These are phyloP conservation scores for Fomitopsis serialis DNA, from an alignment of 768 basidiomycete genomes.

Conservation along the genomic window DNA sequence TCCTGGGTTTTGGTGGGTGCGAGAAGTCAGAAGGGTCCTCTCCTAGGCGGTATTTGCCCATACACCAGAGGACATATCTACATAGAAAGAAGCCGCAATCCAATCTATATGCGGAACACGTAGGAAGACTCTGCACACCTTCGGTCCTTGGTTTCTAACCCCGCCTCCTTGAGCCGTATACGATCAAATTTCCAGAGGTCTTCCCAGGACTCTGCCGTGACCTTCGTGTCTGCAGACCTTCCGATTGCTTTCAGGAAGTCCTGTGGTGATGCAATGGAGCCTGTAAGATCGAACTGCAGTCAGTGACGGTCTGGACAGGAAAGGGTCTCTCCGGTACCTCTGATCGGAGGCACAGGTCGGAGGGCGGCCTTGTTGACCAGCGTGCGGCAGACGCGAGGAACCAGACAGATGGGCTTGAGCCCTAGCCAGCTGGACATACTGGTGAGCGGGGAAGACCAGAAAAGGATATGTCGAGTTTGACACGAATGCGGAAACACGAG, in stretches of 20 bases:
- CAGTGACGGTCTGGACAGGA: conserved; percentile 9
- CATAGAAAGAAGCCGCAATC: background rate
- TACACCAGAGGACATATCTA: conserved; percentile 82
- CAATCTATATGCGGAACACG: background rate
- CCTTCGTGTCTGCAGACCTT: conserved; percentile 57
- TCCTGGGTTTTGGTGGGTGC: conserved; percentile 62
- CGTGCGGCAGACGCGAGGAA: conserved; percentile 16
- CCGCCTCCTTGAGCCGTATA: conserved; percentile 54
- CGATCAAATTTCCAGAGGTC: conserved; percentile 64
- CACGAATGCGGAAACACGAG: no score
- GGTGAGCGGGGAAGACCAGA: background rate
- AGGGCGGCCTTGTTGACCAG: conserved; percentile 29
- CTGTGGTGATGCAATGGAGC: conserved; percentile 46
- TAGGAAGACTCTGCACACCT: conserved; percentile 39
- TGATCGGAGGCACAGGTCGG: conserved; percentile 32
- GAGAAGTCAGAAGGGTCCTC: conserved; percentile 53
- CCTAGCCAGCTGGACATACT: conserved; percentile 16
- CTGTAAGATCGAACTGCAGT: conserved; percentile 24
- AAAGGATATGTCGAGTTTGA: no score
- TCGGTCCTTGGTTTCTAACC: conserved; percentile 62
- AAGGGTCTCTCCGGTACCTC: conserved; percentile 22
- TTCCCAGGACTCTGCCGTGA: conserved; percentile 63
- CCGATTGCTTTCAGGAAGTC: conserved; percentile 76
- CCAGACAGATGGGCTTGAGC: conserved; percentile 6
- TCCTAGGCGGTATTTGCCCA: conserved; percentile 71